Conservation (phyloP, 306 rosid genomes). For the Heteromeles arbutifolia region DNA sequence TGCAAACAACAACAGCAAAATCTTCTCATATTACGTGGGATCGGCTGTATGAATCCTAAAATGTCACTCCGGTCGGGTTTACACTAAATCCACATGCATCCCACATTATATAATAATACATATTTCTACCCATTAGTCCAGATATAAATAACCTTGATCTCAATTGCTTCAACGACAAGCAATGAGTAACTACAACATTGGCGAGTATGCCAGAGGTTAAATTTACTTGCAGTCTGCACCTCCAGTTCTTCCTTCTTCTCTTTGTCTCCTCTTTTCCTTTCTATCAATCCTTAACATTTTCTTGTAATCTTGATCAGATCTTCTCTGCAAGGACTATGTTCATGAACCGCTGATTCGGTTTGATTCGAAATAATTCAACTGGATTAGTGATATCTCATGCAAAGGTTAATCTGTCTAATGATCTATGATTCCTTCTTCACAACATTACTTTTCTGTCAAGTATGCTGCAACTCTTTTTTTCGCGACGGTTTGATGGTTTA, state of each 20-base stretch:
- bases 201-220: slow-evolving; percentile 63
- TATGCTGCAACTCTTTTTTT: neutral
- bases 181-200: slow-evolving; percentile 50
- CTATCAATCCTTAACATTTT: neutral
- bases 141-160: slow-evolving; percentile 11
- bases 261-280: neutral
- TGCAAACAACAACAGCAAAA: no score
- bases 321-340: slow-evolving; percentile 52
- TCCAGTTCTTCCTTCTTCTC: neutral
- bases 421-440: neutral
- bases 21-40: no score
- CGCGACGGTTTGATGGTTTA: slow-evolving; percentile 13
- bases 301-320: slow-evolving; percentile 31
- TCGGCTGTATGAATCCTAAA: no score
- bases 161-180: slow-evolving; percentile 10
- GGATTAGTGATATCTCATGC: slow-evolving; percentile 49
- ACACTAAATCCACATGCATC: neutral
- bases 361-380: slow-evolving; percentile 39
- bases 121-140: slow-evolving; percentile 7
- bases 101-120: neutral
- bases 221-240: neutral
- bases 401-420: slow-evolving; percentile 29
- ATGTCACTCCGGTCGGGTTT: no score
- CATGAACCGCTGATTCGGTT: slow-evolving; percentile 33
- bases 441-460: neutral